Evolutionary conservation across 2,329 filamentous ascomycete genomes (phyloP).

Genomic region (Penicillium occitanis): DNA sequence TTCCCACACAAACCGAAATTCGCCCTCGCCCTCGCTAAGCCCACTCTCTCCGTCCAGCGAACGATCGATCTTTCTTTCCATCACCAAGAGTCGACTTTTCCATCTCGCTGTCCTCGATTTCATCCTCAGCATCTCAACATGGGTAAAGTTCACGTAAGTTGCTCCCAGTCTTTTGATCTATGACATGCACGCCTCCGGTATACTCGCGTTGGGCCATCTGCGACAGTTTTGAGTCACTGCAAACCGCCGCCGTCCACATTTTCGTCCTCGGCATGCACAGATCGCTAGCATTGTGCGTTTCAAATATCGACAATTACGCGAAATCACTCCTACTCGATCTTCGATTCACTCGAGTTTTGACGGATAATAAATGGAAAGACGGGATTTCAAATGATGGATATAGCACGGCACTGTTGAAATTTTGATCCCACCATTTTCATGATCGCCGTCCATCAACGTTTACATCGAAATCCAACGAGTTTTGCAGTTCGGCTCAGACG

Average conservation of each 20-base stretch:
- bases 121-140: conserved; percentile 17
- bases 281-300: neutral
- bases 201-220: neutral
- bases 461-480: neutral
- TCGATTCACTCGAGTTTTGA: neutral
- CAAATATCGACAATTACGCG: neutral
- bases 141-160: conserved; percentile 24
- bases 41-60: neutral
- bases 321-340: neutral
- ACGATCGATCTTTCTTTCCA: neutral
- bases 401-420: neutral
- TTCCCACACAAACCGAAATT: conserved; percentile 22
- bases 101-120: conserved; percentile 14
- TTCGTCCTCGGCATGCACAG: neutral
- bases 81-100: conserved; percentile 10
- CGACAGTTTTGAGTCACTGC: conserved; percentile 3
- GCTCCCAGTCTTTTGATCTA: neutral
- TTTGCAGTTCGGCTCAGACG: neutral
- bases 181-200: neutral
- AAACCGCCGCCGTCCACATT: neutral
- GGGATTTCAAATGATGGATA: neutral
- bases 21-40: conserved; percentile 3
- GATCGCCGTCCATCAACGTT: no score
- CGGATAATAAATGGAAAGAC: no score
- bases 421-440: neutral